Base-by-base conservation (phyloP, 257 asterid genomes). In the Nicotiana otophora region DNA sequence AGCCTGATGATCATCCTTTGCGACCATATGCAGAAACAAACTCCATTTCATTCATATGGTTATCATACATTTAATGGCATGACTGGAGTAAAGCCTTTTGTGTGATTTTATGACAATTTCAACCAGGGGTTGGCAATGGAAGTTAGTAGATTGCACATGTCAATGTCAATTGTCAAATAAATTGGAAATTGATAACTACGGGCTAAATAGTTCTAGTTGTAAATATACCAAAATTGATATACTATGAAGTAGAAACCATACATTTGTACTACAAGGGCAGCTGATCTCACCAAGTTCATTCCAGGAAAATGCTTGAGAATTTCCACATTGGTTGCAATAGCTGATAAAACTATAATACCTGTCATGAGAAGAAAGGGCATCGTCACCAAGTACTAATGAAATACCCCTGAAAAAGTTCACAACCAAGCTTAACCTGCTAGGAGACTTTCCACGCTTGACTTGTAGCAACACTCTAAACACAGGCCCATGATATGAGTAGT, bases 401-500 rank as follows among this genome's bases (percentile, higher is more conserved):
- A 61, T 26, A 64, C 19, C 42, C n/a, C 23, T 17, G 68, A 60
- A 26, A 26, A 82, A 62, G 82, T 51, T 48, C 63, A 39, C 48
- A 82, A 42, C 33, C 62, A 79, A 20, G 55, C 30, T 70, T 77
- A 65, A 91, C 99, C 98, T 91, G 87, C 83, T 83, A 75, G 91
- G 89, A 88, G 86, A 89, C 90, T 89, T 91, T 86, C 99, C 98
- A 77, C 92, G 96, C 87, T 84, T 90, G 85, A 96, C 90, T 84
- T 90, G 94, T 84, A 96, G 93, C 97, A 94, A 87, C 42, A 88
- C 93, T 86, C 99, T 91, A 80, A 96, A 96, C 69, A 96, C 93
- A 0, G 98, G 98, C 62, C 99, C 97, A 81, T 94, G 99, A 90
- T 88, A 96, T 1, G 99, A 93, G 89, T 96, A 96, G 90, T 93